Conservation (phyloP, 1,284 basidiomycete genomes). For the Cryptococcus sp. region DNA sequence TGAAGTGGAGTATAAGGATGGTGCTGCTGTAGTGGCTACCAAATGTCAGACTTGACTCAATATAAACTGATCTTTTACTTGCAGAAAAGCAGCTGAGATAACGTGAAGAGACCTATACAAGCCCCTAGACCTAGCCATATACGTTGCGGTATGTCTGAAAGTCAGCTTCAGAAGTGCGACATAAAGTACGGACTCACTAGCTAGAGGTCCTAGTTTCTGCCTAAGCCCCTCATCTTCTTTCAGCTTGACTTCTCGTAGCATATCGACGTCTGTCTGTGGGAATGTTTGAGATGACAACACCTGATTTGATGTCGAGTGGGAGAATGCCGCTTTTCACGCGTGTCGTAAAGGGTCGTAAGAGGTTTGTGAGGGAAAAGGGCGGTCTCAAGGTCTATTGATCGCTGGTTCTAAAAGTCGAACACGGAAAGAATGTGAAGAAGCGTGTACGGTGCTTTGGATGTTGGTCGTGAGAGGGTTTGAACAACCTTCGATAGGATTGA, state of each 20-base stretch:
- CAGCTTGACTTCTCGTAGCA: slow-evolving; percentile 38
- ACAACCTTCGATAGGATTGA: too few species aligned
- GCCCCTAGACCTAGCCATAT: slow-evolving; percentile 64
- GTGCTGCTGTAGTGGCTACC: neutral
- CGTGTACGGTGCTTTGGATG: too few species aligned
- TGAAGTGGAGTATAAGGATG: neutral
- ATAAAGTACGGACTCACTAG: neutral
- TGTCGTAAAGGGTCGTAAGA: too few species aligned
- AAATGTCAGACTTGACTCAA: neutral
- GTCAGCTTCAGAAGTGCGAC: neutral
- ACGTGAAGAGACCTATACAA: slow-evolving; percentile 58
- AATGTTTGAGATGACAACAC: too few species aligned
- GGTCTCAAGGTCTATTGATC: too few species aligned
- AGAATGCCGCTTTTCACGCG: too few species aligned
- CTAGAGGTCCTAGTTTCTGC: neutral
- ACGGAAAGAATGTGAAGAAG: too few species aligned
- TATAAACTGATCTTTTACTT: slow-evolving; percentile 4
- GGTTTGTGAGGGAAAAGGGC: too few species aligned
- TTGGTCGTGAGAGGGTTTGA: too few species aligned
- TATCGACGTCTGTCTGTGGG: neutral
- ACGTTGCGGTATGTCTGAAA: slow-evolving; percentile 46
- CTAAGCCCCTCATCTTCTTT: slow-evolving; percentile 17
- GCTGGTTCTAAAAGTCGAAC: too few species aligned
- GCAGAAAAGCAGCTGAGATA: slow-evolving; percentile 60
- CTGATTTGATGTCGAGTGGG: too few species aligned